Evolutionary conservation across 1,139 yeast species (phyloP), one percentile per base, ranked within the genome.

Genomic region (Starmera stellimalicola): DNA sequence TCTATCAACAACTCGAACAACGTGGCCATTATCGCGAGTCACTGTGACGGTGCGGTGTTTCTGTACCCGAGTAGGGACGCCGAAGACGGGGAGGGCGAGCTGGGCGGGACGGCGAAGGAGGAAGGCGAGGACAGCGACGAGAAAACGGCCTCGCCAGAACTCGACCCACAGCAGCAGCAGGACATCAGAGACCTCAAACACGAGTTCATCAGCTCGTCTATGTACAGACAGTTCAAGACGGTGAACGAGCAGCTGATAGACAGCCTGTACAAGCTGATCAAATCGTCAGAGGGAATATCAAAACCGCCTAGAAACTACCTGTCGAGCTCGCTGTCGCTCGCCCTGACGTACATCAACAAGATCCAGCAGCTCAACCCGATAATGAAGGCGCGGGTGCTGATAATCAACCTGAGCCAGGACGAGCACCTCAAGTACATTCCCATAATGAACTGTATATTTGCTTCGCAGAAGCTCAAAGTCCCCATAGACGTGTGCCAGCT

Each of bases 391-490:
- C 62, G 96, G 33, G 67, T 91, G 9, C 56, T 93, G 42, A 72
- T 87, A 6, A 65, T 91, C 3, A 78, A 84, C 36, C 79, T 82
- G 15, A 77, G 80, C 41, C 87, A 79, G 42, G 93, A 85, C 45
- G 76, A 77, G 37, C 76, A 85, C 16, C 64, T 85, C 34, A 84
- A 84, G 39, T 93, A 93, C 55, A 84, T 91, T 28, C 84, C 97
- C 5, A 77, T 87, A 31, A 93, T 93, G 98, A 93, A 93, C 57
- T 72, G 93, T 44, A 88, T 91, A 29, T 93, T 93, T 59, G 93
- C 97, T 0, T 95, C 98, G 1, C 96, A 91, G 47, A 87, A 87
- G 56, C 73, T 83, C 78, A 79, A 78, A 49, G 76, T 91, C 10
- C 83, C 95, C 3, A 77, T 91, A 12, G 97, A 93, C 55, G 87